phyloP scores from a whole-genome alignment of 768 basidiomycete genomes.

The Tephrocybe sp. region DNA sequence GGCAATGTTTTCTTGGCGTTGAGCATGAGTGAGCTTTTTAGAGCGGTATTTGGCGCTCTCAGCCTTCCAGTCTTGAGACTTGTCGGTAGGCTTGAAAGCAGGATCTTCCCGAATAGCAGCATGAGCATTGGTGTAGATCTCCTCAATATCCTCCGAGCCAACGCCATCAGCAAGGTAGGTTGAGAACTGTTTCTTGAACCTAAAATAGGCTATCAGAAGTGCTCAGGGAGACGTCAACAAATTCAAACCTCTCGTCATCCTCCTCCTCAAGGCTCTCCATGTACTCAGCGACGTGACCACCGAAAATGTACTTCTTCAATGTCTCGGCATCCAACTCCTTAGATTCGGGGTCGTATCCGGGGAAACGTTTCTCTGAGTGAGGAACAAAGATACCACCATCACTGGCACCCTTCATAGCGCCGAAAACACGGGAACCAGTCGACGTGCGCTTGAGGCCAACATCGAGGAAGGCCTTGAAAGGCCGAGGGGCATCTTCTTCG shows the following conservation, averaged over 20 bases:
- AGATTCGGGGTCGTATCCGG: slow-evolving; percentile 90
- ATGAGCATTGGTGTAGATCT: slow-evolving; percentile 91
- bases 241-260: slow-evolving; percentile 86
- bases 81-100: slow-evolving; percentile 84
- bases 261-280: slow-evolving; percentile 99
- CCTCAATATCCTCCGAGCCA: slow-evolving; percentile 96
- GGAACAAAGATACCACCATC: slow-evolving; percentile 99
- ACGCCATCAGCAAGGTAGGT: slow-evolving; percentile 94
- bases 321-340: slow-evolving; percentile 94
- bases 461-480: slow-evolving; percentile 99
- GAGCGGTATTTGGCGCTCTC: slow-evolving; percentile 75
- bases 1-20: slow-evolving; percentile 81
- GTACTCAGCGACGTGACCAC: slow-evolving; percentile 98
- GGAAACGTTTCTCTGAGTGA: slow-evolving; percentile 97
- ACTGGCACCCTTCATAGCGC: slow-evolving; percentile 97
- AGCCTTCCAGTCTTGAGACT: slow-evolving; percentile 88
- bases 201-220: slow-evolving; percentile 23
- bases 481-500: slow-evolving; percentile 91
- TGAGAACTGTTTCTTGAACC: slow-evolving; percentile 97
- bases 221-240: not conserved
- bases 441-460: slow-evolving; percentile 98
- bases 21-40: slow-evolving; percentile 66
- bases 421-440: slow-evolving; percentile 96
- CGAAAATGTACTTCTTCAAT: slow-evolving; percentile 96
- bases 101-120: slow-evolving; percentile 97